Evolutionary conservation across 495 filamentous ascomycete genomes (phyloP), one percentile per base, ranked within the genome.

Genomic region (Lophiostoma macrostomum): DNA sequence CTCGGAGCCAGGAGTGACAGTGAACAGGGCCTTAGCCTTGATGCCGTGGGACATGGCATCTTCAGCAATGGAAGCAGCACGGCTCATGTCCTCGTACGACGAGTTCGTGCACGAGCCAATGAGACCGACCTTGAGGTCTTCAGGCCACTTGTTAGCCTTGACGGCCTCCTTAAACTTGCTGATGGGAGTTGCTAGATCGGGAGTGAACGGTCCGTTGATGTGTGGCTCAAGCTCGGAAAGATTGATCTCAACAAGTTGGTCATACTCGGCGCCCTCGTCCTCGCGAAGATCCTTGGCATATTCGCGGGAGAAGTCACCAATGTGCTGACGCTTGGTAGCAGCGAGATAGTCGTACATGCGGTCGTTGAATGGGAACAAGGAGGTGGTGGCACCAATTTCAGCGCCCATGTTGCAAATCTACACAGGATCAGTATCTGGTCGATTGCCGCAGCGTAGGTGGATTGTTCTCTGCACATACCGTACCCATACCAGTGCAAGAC

Each of bases 81-180:
- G 89, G 63, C 84, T 87, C 93, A 99, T 97, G 67, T 99, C 93
- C 77, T 99, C 94, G 72, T 99, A 99, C 23, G 91, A 96, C 35
- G 90, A 95, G 82, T 99, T 99, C 63, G 93, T 99, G 87, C 93
- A 99, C 68, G 93, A 97, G 50, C 93, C 93, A 66, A 99, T 91
- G 40, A 91, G 72, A 68, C 94, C 94, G 63, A 95, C 94, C 80
- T 96, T 96, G 63, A 98, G 76, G 71, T 97, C 91, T 71, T 95
- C 85, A 32, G 93, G 93, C 93, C 93, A 98, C 72, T 85, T 84
- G 74, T 98, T 96, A 61, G 80, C 76, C 79, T 91, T 86, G 57
- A 91, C 93, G 63, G 93, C 88, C 70, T 91, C 84, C 72, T 89
- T 89, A 75, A 96, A 97, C 77, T 96, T 87, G 72, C 90, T 95